Conservation (phyloP, 441 rosid species). For the Erodium trifolium region DNA sequence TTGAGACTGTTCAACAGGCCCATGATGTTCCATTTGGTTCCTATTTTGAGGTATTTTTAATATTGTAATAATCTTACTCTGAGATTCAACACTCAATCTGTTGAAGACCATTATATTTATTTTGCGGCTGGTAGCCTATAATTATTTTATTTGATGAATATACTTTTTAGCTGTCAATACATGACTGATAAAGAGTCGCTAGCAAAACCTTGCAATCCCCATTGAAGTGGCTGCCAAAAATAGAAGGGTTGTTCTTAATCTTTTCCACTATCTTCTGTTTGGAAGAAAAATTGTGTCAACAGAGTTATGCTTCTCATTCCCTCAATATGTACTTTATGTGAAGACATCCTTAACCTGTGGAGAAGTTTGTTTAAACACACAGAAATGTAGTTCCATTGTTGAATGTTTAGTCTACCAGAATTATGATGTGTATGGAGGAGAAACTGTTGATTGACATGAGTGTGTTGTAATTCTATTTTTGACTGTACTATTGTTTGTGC, state of each 20-base stretch:
- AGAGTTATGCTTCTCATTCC: not conserved
- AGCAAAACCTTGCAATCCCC: too few relatives aligned
- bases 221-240: too few relatives aligned
- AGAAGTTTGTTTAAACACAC: not conserved
- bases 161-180: too few relatives aligned
- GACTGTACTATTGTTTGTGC: constrained; percentile 11
- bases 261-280: not conserved
- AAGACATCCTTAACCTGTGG: not conserved
- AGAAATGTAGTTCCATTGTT: not conserved
- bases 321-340: not conserved
- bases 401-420: not conserved
- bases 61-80: constrained; percentile 8
- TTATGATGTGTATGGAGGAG: not conserved
- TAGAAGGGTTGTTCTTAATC: not conserved
- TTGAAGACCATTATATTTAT: not conserved
- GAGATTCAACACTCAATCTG: constrained; percentile 2
- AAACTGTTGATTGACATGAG: not conserved
- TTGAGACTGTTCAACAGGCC: constrained; percentile 92
- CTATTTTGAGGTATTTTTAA: constrained; percentile 65
- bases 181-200: too few relatives aligned
- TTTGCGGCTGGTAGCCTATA: not conserved
- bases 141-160: too few relatives aligned
- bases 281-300: not conserved
- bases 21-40: constrained; percentile 98
- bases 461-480: not conserved